Percentiles rank a stretch among this genome's conserved stretches.
Conservation (phyloP, 495 filamentous ascomycete species). For the Margaritispora aquatica region DNA sequence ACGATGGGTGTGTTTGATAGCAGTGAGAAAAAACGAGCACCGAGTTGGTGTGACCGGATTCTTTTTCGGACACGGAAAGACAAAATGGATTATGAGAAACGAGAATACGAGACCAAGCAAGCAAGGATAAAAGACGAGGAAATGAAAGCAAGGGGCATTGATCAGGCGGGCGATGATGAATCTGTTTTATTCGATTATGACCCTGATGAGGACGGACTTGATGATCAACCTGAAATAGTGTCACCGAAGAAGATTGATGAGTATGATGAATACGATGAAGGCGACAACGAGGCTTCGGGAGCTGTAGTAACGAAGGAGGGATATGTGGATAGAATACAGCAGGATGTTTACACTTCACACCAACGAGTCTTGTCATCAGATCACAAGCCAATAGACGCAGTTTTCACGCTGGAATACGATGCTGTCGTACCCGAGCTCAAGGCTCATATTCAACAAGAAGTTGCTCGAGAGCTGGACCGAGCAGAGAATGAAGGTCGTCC, state of each 20-base stretch:
- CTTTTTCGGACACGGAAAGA: slow-evolving; percentile 73
- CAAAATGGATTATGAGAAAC: slow-evolving; percentile 62
- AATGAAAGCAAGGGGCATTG: slow-evolving; percentile 74
- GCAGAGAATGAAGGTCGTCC: slow-evolving; percentile 91
- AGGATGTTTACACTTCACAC: slow-evolving; percentile 77
- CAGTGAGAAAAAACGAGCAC: slow-evolving; percentile 85
- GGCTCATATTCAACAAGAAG: slow-evolving; percentile 75
- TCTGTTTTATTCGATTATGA: slow-evolving; percentile 87
- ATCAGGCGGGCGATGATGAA: slow-evolving; percentile 70
- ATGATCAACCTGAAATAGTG: slow-evolving; percentile 8
- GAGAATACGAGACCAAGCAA: slow-evolving; percentile 55
- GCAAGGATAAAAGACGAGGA: slow-evolving; percentile 71
- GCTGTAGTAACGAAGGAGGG: slow-evolving; percentile 45
- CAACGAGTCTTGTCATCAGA: slow-evolving; percentile 88
- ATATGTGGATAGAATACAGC: slow-evolving; percentile 54
- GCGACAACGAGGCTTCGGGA: slow-evolving; percentile 32
- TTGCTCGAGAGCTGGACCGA: slow-evolving; percentile 81
- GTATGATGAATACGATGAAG: slow-evolving; percentile 60
- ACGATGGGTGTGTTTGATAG: slow-evolving; percentile 89
- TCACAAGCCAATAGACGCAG: slow-evolving; percentile 82
- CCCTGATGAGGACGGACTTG: slow-evolving; percentile 63
- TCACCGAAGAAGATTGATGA: slow-evolving; percentile 12
- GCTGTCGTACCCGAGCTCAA: slow-evolving; percentile 79
- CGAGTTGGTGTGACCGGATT: slow-evolving; percentile 98
- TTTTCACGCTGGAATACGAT: slow-evolving; percentile 78